phyloP scores from a whole-genome alignment of 2,329 filamentous ascomycete genomes.

The Fusarium udum region DNA sequence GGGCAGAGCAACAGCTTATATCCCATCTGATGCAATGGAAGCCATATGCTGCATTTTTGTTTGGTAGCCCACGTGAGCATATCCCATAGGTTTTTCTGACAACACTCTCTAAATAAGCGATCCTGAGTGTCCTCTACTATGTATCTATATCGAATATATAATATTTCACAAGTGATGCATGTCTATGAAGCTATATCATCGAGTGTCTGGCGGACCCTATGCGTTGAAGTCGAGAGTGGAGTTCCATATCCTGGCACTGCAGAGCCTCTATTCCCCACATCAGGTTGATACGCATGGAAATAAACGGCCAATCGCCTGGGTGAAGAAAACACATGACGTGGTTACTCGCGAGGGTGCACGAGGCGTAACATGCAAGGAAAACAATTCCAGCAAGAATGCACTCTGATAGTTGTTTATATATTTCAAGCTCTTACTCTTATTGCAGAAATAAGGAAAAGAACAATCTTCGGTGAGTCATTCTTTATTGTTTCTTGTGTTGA shows the following conservation, averaged over 20 bases:
- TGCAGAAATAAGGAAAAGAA: background rate
- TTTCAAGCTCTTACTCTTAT: background rate
- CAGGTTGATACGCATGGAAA: background rate
- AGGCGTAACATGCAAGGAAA: conserved; percentile 12
- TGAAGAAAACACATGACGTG: conserved; percentile 12
- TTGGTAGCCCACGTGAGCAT: conserved; percentile 23
- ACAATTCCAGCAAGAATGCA: conserved; percentile 2
- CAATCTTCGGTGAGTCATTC: background rate
- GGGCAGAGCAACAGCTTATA: background rate
- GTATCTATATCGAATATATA: background rate
- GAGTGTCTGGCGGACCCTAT: background rate
- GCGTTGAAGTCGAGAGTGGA: background rate
- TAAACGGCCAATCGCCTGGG: background rate
- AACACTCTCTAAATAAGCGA: background rate
- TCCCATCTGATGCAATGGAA: conserved; percentile 2
- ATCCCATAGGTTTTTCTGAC: background rate
- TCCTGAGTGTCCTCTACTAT: background rate
- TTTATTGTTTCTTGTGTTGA: background rate
- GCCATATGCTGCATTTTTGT: conserved; percentile 1
- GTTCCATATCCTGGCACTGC: background rate
- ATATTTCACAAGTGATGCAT: background rate
- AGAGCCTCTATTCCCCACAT: conserved; percentile 1
- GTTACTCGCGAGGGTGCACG: conserved; percentile 32
- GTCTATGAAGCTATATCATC: background rate
- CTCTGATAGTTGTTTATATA: background rate